Percentiles rank a stretch among this genome's conserved stretches.
These are phyloP conservation scores for Ceratobasidium sp. DNA, from an alignment of 1,284 basidiomycete species.

Conservation along the genomic window DNA sequence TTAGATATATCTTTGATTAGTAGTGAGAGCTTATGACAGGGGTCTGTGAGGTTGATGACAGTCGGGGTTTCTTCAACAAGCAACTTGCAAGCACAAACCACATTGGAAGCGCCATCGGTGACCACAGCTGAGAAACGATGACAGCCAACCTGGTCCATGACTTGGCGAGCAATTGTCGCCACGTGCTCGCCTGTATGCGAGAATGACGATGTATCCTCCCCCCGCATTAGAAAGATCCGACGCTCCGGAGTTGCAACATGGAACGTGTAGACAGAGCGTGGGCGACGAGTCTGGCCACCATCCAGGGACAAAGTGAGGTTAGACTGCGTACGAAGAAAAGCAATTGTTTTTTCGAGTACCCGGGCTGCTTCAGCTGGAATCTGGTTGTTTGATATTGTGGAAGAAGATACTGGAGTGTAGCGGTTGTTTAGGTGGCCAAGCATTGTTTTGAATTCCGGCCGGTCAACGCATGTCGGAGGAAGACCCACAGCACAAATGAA, in stretches of 20 bases:
- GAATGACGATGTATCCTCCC: neutral
- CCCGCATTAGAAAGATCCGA: neutral
- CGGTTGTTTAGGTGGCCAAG: neutral
- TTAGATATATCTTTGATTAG: conserved; percentile 18
- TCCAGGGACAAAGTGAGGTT: conserved; percentile 22
- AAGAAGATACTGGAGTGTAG: conserved; percentile 2
- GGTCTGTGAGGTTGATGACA: neutral
- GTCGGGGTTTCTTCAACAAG: neutral
- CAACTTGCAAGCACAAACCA: neutral
- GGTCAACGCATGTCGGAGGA: conserved; percentile 10
- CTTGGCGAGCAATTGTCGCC: neutral
- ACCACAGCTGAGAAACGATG: conserved; percentile 15
- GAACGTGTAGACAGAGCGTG: conserved; percentile 16
- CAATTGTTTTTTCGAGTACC: neutral
- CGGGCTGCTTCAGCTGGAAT: neutral
- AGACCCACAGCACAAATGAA: neutral
- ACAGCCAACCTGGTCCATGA: conserved; percentile 6
- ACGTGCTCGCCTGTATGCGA: conserved; percentile 21
- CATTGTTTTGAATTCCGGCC: neutral
- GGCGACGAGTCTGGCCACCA: neutral
- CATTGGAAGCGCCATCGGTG: conserved; percentile 10
- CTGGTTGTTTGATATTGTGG: neutral
- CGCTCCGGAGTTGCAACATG: neutral
- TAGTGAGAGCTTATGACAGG: neutral
- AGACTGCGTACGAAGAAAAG: neutral